A percentile compares a stretch with the other conserved stretches of the same genome.
phyloP scores from a whole-genome alignment of 108 stramenopile genomes.

The Halocafeteria seosinensis region DNA sequence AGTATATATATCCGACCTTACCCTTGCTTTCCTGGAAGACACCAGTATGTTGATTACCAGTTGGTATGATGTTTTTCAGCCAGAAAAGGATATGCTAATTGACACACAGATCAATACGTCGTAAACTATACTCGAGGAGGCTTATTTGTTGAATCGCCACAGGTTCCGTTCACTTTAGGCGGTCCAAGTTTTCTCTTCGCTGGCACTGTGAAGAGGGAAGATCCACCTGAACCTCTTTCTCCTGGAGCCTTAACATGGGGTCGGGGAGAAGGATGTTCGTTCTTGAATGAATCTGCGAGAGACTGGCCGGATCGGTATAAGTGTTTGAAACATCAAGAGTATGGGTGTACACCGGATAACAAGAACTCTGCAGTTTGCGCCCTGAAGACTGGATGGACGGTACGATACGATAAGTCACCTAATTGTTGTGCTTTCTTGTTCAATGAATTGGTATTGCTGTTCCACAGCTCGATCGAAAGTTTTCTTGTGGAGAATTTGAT shows the following conservation, averaged over 20 bases:
- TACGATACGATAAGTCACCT: too few species aligned
- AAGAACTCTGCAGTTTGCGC: background rate
- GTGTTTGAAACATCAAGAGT: background rate
- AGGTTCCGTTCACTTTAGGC: background rate
- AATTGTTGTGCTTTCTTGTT: too few species aligned
- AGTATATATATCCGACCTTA: background rate
- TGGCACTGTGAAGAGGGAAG: background rate
- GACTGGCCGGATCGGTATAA: background rate
- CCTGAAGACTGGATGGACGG: too few species aligned
- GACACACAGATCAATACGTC: background rate
- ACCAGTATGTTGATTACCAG: too few species aligned
- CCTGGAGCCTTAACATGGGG: background rate
- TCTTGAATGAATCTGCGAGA: background rate
- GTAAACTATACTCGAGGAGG: background rate
- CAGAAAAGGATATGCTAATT: too few species aligned
- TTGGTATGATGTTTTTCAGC: too few species aligned
- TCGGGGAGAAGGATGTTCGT: background rate
- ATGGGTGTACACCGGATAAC: background rate
- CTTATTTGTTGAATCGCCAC: background rate
- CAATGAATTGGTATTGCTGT: too few species aligned
- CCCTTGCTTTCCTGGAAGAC: constrained; percentile 1
- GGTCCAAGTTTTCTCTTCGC: background rate
- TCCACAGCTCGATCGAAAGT: too few species aligned
- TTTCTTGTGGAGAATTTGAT: too few species aligned
- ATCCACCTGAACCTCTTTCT: background rate